These are phyloP conservation scores for Castanea sativa DNA, from an alignment of 306 rosid genomes.

Conservation along the genomic window DNA sequence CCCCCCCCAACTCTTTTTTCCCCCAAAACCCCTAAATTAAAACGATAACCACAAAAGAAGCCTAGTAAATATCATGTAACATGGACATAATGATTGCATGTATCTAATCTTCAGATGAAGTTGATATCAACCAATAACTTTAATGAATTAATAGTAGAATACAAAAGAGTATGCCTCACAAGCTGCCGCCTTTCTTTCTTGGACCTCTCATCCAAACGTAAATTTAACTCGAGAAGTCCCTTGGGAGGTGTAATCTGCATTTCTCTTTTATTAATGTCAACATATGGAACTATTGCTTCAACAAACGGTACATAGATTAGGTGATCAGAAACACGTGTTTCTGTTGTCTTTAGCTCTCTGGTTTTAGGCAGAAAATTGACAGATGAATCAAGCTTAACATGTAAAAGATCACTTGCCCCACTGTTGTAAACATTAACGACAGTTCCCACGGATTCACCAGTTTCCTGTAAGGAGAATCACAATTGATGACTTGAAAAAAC, in stretches of 20 bases:
- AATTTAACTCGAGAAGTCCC: slow-evolving; percentile 89
- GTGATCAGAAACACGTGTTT: slow-evolving; percentile 48
- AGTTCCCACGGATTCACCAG: slow-evolving; percentile 66
- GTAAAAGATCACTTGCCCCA: slow-evolving; percentile 81
- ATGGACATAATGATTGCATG: neutral
- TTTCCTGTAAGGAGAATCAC: slow-evolving; percentile 57
- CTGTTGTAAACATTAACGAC: slow-evolving; percentile 67
- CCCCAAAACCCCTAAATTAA: too few relatives aligned
- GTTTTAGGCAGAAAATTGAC: slow-evolving; percentile 48
- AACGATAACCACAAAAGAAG: neutral
- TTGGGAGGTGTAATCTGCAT: slow-evolving; percentile 88
- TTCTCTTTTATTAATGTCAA: slow-evolving; percentile 62
- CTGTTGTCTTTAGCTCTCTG: slow-evolving; percentile 56
- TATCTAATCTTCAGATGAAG: neutral
- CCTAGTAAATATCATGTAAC: neutral
- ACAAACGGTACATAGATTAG: slow-evolving; percentile 91
- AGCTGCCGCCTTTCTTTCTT: slow-evolving; percentile 95
- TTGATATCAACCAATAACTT: neutral
- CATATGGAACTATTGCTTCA: slow-evolving; percentile 90
- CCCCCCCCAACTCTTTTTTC: too few relatives aligned
- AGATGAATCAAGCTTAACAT: slow-evolving; percentile 70
- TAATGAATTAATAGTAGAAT: slow-evolving; percentile 28
- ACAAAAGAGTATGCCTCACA: slow-evolving; percentile 74
- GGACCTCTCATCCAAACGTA: slow-evolving; percentile 73
- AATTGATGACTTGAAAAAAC: slow-evolving; percentile 29